Conservation (phyloP, 768 basidiomycete species). For the Floccularia luteovirens region DNA sequence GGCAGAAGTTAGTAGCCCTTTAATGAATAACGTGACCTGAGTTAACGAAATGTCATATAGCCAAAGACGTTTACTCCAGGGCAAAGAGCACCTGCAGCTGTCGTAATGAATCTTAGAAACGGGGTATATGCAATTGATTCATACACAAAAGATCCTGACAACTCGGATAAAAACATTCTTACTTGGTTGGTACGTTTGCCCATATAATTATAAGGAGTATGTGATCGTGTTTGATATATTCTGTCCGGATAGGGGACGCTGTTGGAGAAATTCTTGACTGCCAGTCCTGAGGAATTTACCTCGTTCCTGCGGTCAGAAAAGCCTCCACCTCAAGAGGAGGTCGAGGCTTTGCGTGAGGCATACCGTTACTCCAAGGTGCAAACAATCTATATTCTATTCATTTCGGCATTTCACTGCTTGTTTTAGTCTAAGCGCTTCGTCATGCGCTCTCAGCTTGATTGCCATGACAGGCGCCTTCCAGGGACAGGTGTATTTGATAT, state of each 20-base stretch:
- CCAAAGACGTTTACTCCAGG: conserved; percentile 64
- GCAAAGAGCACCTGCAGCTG: conserved; percentile 68
- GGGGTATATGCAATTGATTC: conserved; percentile 67
- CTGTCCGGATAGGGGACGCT: conserved; percentile 60
- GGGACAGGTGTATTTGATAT: conserved; percentile 93
- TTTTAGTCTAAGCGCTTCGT: conserved; percentile 54
- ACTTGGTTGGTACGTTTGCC: conserved; percentile 56
- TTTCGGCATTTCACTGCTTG: no score
- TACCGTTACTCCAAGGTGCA: conserved; percentile 82
- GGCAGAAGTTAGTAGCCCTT: conserved; percentile 38
- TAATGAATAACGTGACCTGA: neutral
- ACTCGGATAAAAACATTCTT: conserved; percentile 59
- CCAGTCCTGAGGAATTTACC: conserved; percentile 54
- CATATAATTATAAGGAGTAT: neutral
- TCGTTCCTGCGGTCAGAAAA: conserved; percentile 35
- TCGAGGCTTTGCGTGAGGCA: conserved; percentile 49
- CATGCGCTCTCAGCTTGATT: conserved; percentile 95
- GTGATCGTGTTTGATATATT: neutral
- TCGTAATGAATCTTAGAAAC: conserved; percentile 56
- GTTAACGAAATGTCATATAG: conserved; percentile 24
- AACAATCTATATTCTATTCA: no score
- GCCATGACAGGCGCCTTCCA: conserved; percentile 71
- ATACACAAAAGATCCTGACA: conserved; percentile 28
- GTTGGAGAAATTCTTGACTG: conserved; percentile 83
- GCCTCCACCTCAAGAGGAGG: conserved; percentile 12